A percentile compares a stretch with the other conserved stretches of the same genome.
Evolutionary conservation across 345 rosid species (phyloP).

Genomic region (Eutrema heterophyllum): DNA sequence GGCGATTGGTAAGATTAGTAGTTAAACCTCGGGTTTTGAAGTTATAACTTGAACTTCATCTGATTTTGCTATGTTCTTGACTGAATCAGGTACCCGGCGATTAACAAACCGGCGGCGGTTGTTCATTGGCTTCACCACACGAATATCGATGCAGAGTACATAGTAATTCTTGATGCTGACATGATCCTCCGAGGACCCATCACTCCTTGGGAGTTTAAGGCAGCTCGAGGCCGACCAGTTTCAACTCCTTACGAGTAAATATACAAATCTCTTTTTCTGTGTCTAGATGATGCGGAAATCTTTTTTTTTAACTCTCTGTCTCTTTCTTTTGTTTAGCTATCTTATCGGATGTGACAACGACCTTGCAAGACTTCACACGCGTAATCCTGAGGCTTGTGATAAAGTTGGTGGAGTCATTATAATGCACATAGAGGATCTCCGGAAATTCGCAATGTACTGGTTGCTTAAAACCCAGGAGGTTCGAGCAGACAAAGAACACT

Average conservation of each 20-base stretch:
- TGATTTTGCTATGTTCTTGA: conserved; percentile 20
- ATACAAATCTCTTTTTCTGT: neutral
- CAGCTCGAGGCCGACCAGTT: conserved; percentile 89
- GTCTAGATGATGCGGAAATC: neutral
- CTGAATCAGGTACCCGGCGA: conserved; percentile 89
- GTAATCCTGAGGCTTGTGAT: conserved; percentile 90
- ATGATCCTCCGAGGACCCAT: conserved; percentile 96
- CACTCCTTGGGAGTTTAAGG: conserved; percentile 96
- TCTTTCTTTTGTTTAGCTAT: conserved; percentile 47
- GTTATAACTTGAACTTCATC: neutral
- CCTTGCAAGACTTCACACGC: conserved; percentile 88
- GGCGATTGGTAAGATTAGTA: conserved; percentile 72
- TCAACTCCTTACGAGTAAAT: conserved; percentile 98
- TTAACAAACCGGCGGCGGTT: conserved; percentile 96
- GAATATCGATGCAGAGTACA: conserved; percentile 74
- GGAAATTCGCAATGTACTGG: conserved; percentile 86
- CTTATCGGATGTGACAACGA: conserved; percentile 94
- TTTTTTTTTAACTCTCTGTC: neutral
- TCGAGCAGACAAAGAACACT: conserved; percentile 92
- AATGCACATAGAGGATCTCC: conserved; percentile 95
- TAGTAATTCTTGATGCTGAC: conserved; percentile 97
- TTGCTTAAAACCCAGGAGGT: conserved; percentile 97
- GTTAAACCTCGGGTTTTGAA: neutral
- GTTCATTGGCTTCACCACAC: conserved; percentile 99
- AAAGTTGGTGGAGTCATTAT: conserved; percentile 98